A percentile compares a stretch with the other conserved stretches of the same genome.
Evolutionary conservation across 1,284 basidiomycete genomes (phyloP).

Genomic region (Earliella scabrosa): DNA sequence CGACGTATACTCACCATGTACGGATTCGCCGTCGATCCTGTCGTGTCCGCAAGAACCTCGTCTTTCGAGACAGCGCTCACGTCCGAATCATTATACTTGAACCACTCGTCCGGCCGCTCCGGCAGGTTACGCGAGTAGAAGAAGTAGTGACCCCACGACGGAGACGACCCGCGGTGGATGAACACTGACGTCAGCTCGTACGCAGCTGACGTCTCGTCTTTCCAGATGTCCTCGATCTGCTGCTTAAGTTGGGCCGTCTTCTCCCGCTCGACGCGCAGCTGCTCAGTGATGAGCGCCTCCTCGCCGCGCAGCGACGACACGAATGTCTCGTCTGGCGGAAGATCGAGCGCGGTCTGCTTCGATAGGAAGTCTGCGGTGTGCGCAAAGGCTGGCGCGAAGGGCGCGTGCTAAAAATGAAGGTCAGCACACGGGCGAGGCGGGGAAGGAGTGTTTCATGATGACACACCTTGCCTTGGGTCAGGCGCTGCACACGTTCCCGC

Average conservation of each 20-base stretch:
- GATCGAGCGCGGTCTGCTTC: conserved; percentile 42
- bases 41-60: conserved; percentile 80
- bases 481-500: conserved; percentile 67
- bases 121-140: conserved; percentile 87
- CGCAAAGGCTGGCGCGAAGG: conserved; percentile 57
- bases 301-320: conserved; percentile 56
- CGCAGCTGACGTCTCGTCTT: conserved; percentile 64
- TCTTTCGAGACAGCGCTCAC: conserved; percentile 76
- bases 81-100: conserved; percentile 93
- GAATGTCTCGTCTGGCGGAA: conserved; percentile 60
- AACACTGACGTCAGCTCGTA: conserved; percentile 97
- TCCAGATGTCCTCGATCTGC: conserved; percentile 82
- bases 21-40: conserved; percentile 81
- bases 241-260: conserved; percentile 62
- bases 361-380: conserved; percentile 60
- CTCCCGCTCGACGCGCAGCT: conserved; percentile 67
- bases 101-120: conserved; percentile 80
- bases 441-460: not conserved
- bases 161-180: conserved; percentile 89
- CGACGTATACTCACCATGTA: conserved; percentile 67
- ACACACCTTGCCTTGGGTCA: conserved; percentile 73
- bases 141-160: conserved; percentile 88
- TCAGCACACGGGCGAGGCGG: not conserved
- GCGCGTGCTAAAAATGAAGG: conserved; percentile 49
- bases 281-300: conserved; percentile 52